Evolutionary conservation across 2,329 filamentous ascomycete species (phyloP).

Genomic region (Thermothelomyces thermophilus): DNA sequence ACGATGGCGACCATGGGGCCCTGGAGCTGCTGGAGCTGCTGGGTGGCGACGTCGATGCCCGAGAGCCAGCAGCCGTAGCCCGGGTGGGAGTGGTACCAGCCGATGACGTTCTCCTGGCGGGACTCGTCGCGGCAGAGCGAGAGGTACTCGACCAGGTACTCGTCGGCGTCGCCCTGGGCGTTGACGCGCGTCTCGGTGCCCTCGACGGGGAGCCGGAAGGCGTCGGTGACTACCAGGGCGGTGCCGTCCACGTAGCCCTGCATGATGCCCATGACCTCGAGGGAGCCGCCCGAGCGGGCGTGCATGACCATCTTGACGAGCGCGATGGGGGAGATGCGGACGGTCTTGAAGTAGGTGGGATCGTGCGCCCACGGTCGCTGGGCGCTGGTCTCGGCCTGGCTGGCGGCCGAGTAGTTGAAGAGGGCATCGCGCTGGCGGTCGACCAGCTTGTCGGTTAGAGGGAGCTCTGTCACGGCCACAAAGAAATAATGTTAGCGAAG

Average conservation of each 20-base stretch:
- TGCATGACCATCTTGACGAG: constrained; percentile 99
- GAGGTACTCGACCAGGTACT: constrained; percentile 90
- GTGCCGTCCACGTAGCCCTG: constrained; percentile 84
- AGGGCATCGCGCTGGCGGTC: constrained; percentile 85
- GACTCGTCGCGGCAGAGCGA: constrained; percentile 67
- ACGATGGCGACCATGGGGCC: constrained; percentile 95
- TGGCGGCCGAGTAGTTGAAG: constrained; percentile 69
- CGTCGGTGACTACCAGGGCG: constrained; percentile 86
- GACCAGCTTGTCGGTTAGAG: constrained; percentile 77
- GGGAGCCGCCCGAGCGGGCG: constrained; percentile 81
- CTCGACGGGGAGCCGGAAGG: constrained; percentile 88
- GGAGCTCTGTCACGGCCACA: constrained; percentile 77
- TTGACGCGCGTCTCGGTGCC: constrained; percentile 98
- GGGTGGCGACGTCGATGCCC: constrained; percentile 89
- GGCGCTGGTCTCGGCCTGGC: constrained; percentile 59
- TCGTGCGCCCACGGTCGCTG: constrained; percentile 70
- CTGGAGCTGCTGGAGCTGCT: constrained; percentile 76
- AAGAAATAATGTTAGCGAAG: too few relatives aligned
- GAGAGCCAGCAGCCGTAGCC: constrained; percentile 98
- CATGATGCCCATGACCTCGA: constrained; percentile 98
- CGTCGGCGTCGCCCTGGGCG: constrained; percentile 89
- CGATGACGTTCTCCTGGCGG: constrained; percentile 83
- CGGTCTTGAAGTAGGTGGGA: constrained; percentile 82
- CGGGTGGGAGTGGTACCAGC: constrained; percentile 97
- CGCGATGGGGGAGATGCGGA: constrained; percentile 88